These are phyloP conservation scores for Wickerhamiella azyma DNA, from an alignment of 805 yeast genomes.

Conservation along the genomic window DNA sequence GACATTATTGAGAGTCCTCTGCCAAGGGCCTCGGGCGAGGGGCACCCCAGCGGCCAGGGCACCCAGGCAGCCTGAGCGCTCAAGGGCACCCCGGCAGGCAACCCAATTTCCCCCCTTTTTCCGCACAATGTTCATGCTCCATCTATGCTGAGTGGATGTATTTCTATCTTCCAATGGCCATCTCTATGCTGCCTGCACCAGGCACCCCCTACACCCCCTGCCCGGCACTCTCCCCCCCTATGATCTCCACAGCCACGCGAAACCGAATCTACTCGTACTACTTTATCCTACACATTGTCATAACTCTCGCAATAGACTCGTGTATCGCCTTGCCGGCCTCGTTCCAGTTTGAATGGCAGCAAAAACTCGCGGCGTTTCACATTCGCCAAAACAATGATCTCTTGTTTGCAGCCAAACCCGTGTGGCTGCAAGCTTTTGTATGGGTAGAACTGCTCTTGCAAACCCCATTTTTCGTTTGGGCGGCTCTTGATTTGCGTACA, in stretches of 20 bases:
- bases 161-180: too few relatives aligned
- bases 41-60: too few relatives aligned
- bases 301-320: slow-evolving; percentile 65
- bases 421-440: slow-evolving; percentile 66
- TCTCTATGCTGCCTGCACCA: too few relatives aligned
- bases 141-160: too few relatives aligned
- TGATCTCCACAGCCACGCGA: background rate
- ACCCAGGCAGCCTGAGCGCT: too few relatives aligned
- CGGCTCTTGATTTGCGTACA: slow-evolving; percentile 23
- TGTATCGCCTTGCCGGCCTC: slow-evolving; percentile 48
- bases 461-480: slow-evolving; percentile 57
- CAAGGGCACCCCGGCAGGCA: too few relatives aligned
- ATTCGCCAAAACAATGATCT: slow-evolving; percentile 56
- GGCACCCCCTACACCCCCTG: too few relatives aligned
- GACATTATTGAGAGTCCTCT: background rate
- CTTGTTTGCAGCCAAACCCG: slow-evolving; percentile 42
- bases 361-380: slow-evolving; percentile 42
- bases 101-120: too few relatives aligned
- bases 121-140: too few relatives aligned
- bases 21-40: too few relatives aligned
- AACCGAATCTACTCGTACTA: slow-evolving; percentile 22
- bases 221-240: too few relatives aligned
- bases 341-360: slow-evolving; percentile 37
- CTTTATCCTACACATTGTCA: slow-evolving; percentile 51
- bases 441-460: slow-evolving; percentile 61